Percentiles rank a stretch among this genome's conserved stretches.
Evolutionary conservation across 805 yeast species (phyloP).

Genomic region (Ogataea nitratoaversa): DNA sequence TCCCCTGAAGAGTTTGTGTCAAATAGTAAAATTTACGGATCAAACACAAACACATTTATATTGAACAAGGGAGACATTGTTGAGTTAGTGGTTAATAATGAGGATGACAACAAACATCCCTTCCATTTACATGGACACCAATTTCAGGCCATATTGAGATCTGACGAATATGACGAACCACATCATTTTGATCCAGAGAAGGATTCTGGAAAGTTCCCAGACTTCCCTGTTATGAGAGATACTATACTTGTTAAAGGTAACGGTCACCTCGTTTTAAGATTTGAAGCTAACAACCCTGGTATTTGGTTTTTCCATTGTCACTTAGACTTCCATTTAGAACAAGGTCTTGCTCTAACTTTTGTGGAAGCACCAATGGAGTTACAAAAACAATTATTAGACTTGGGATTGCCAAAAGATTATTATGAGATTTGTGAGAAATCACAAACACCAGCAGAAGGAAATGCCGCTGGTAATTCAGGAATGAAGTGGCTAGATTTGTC

Average conservation of each 20-base stretch:
- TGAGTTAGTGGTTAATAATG: constrained; percentile 74
- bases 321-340: constrained; percentile 80
- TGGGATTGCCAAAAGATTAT: constrained; percentile 43
- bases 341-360: constrained; percentile 70
- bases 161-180: constrained; percentile 51
- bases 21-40: constrained; percentile 65
- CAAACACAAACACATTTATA: constrained; percentile 61
- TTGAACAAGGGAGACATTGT: constrained; percentile 59
- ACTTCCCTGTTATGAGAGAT: constrained; percentile 64
- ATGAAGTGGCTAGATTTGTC: constrained; percentile 51
- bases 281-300: constrained; percentile 85
- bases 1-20: constrained; percentile 51
- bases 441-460: constrained; percentile 48
- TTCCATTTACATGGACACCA: constrained; percentile 93
- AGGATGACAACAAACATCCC: constrained; percentile 89
- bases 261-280: constrained; percentile 66
- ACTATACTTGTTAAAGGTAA: constrained; percentile 64
- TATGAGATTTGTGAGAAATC: constrained; percentile 44
- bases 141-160: constrained; percentile 77
- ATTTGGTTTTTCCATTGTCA: constrained; percentile 95
- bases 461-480: constrained; percentile 62
- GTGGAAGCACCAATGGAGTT: constrained; percentile 65
- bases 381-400: constrained; percentile 32
- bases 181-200: constrained; percentile 49
- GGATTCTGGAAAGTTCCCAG: constrained; percentile 43